Evolutionary conservation across 495 filamentous ascomycete species (phyloP), one percentile per base, ranked within the genome.

Genomic region (Talaromyces thailandensis): DNA sequence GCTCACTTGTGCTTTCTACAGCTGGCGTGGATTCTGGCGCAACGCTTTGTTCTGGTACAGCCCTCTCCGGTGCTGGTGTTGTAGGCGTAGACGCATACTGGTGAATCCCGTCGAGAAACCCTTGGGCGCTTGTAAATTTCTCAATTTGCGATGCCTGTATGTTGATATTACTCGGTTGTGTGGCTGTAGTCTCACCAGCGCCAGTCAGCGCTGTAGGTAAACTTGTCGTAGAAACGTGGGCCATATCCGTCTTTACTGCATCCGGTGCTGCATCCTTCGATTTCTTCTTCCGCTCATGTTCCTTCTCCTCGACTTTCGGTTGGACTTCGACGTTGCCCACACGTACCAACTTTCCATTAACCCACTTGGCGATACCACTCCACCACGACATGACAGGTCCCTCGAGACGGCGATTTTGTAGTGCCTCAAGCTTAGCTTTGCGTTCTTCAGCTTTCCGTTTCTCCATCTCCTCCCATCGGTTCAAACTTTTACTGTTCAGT

Each of bases 371-470:
- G 63, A 89, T 77, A 9, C 94, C 94, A 73, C 93, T 98, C 88
- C 90, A 98, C 73, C 88, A 94, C 16, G 90, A 91, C 50, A 97
- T 86, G 11, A 97, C 91, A 1, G 94, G 92, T 1, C 94, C 94
- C 60, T 91, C 87, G 16, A 98, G 79, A 56, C 88, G 89, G 31
- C 91, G 84, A 69, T 90, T 93, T 66, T 95, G 87, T 56, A 96
- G 70, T 18, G 91, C 92, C 25, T 90, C 90, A 48, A 96, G 83
- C 72, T 88, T 93, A 25, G 84, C 86, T 69, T 83, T 79, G 67
- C 91, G 79, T 71, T 93, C 91, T 68, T 94, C 91, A 26, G 90
- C 87, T 63, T 93, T 84, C 67, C 84, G 82, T 75, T 89, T 90
- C 76, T 98, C 94, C 14, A 87, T 87, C 70, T 91, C 88, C 73